Base-by-base conservation (phyloP, 140 eudicot species). In the Flaveria floridana region DNA sequence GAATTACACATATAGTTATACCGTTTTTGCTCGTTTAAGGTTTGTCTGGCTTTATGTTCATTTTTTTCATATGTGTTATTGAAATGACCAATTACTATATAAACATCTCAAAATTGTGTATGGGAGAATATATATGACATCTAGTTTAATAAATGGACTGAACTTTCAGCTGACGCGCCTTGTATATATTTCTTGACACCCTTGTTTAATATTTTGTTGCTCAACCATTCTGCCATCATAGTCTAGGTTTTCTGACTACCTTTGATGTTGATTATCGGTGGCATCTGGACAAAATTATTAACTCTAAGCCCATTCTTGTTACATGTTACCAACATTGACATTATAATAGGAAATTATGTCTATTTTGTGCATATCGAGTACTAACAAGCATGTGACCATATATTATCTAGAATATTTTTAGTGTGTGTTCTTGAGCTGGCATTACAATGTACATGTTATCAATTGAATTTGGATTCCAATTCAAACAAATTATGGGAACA, bases 21-120 rank as follows among this genome's bases (percentile, higher is more conserved):
- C 4, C 13, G 3, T 25, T 25, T 61, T 61, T 61, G 68, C 3
- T 61, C 18, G 19, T 61, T 25, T 61, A 13, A 11, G 19, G 30
- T 25, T 26, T 61, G 67, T 23, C 25, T 61, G 37, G 44, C 20
- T 63, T 63, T 63, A 63, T 13, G 44, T 63, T 63, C 10, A 59
- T 5, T 59, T 59, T 15, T 21, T 23, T 28, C 66, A 59, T 9
- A 26, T 63, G 11, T 28, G 3, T 20, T 62, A 62, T 62, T 62
- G 10, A 13, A 23, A 57, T 15, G 18, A 57, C 65, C 65, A 7
- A 2, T 57, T 8, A 16, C 30, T 55, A 6, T 55, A 55, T 21
- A 11, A 19, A 30, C 37, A 30, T 30, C 37, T 30, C 37, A 30
- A 30, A 30, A 30, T 1, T 30, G 37, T 30, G 37, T 30, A 3